phyloP scores from a whole-genome alignment of 1,139 yeast species.

The Starmera stellimalicola region DNA sequence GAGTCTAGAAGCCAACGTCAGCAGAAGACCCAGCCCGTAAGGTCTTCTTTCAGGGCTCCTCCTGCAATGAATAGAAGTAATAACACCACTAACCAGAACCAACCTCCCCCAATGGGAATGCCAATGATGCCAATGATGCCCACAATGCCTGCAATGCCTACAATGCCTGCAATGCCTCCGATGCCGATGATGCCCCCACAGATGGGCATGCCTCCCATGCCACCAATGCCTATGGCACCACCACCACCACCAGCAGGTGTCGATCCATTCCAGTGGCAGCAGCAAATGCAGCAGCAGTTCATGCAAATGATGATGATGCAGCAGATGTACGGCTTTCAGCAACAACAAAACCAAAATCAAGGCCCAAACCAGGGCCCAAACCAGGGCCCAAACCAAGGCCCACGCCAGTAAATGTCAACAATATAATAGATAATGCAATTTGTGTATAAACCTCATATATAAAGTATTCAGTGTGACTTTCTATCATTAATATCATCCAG shows the following conservation, averaged over 20 bases:
- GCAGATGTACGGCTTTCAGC: constrained; percentile 10
- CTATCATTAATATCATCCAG: constrained; percentile 15
- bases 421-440: constrained; percentile 6
- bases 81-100: constrained; percentile 5
- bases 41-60: constrained; percentile 4
- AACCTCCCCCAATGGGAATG: not conserved
- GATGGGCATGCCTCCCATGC: constrained; percentile 8
- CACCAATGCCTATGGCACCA: constrained; percentile 5
- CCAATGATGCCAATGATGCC: constrained; percentile 2
- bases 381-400: too few species aligned
- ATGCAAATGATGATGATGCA: constrained; percentile 23
- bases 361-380: too few species aligned
- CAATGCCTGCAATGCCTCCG: constrained; percentile 1
- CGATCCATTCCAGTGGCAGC: constrained; percentile 9
- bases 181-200: constrained; percentile 2
- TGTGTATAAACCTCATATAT: constrained; percentile 3
- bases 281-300: constrained; percentile 19
- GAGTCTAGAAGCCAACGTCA: not conserved
- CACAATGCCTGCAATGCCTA: constrained; percentile 6
- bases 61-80: constrained; percentile 1
- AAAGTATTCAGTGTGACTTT: constrained; percentile 4
- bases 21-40: constrained; percentile 2
- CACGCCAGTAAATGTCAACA: too few species aligned
- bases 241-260: constrained; percentile 1
- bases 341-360: not conserved